A percentile compares a stretch with the other conserved stretches of the same genome.
These are phyloP conservation scores for Suillus placidus DNA, from an alignment of 768 basidiomycete genomes.

Conservation along the genomic window DNA sequence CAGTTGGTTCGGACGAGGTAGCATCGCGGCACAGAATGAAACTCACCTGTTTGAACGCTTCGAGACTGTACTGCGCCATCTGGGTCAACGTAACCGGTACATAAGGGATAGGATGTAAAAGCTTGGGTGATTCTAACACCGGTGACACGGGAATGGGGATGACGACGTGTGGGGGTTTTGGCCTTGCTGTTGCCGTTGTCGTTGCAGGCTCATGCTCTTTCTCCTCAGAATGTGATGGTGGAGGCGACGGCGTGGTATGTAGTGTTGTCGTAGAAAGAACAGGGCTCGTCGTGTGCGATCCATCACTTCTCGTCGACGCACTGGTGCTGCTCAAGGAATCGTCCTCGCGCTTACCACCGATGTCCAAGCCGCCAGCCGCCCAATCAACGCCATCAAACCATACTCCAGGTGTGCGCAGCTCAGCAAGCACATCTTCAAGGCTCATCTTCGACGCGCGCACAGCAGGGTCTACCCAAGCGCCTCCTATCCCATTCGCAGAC, in stretches of 20 bases:
- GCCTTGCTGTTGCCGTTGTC: conserved; percentile 13
- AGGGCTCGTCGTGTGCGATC: conserved; percentile 68
- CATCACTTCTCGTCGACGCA: conserved; percentile 50
- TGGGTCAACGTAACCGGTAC: conserved; percentile 59
- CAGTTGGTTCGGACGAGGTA: neutral
- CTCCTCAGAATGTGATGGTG: conserved; percentile 45
- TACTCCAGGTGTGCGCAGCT: conserved; percentile 56
- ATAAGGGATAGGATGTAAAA: conserved; percentile 70
- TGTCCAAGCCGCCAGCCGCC: conserved; percentile 32
- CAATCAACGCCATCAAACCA: conserved; percentile 81
- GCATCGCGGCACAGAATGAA: neutral
- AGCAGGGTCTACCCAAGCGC: conserved; percentile 48
- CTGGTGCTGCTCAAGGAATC: conserved; percentile 47
- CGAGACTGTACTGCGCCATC: conserved; percentile 58
- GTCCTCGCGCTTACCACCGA: conserved; percentile 41
- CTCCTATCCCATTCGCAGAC: conserved; percentile 46
- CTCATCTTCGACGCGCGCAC: conserved; percentile 56
- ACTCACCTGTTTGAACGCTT: conserved; percentile 60
- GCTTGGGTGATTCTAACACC: conserved; percentile 59
- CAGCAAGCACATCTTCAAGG: conserved; percentile 59
- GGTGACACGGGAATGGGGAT: conserved; percentile 53
- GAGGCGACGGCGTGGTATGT: conserved; percentile 79
- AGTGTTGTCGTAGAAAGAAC: conserved; percentile 74
- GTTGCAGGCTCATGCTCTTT: conserved; percentile 37
- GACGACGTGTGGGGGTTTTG: conserved; percentile 32